Evolutionary conservation across 805 yeast species (phyloP), one percentile per base, ranked within the genome.

Genomic region (Monosporozyma servazzii): DNA sequence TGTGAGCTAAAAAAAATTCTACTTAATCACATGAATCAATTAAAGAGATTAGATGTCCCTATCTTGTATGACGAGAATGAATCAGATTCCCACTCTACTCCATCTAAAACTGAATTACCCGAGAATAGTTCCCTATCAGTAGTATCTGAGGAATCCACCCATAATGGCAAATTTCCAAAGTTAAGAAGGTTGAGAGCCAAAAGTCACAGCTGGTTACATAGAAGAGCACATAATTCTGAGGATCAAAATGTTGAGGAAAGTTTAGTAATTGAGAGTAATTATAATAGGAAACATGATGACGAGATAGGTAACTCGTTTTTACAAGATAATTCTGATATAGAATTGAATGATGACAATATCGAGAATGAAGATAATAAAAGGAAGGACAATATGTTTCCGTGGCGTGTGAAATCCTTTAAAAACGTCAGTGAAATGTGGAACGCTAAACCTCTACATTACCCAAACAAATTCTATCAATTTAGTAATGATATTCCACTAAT

Each of bases 371-470:
- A 20, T 20, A 31, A 45, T 7, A 25, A n/a, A 13, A 18, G 31
- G 48, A 45, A 45, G 44, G 51, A 42, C 17, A 51, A 44, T 40
- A 5, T 55, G 9, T 45, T 54, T 6, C 51, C 36, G 10, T 57
- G 59, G 62, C 49, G 58, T 5, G 25, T 57, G 9, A 56, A 48
- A 37, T 59, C 60, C 1, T 51, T 59, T 23, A 59, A 54, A 48
- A 56, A 57, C 47, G 48, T 59, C 9, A 52, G 68, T 0, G 61
- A 59, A 18, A 75, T 77, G 79, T 82, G 86, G 84, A 67, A 72
- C 10, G 78, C 86, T 0, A 71, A 73, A 29, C 82, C 87, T 0
- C 72, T 72, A 30, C 96, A 88, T 66, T 88, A 77, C 63, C 73
- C 72, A 21, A 55, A 58, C 27, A 74, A 72, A 29, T 58, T 57